phyloP scores from a whole-genome alignment of 345 rosid genomes.

The Microthlaspi erraticum region DNA sequence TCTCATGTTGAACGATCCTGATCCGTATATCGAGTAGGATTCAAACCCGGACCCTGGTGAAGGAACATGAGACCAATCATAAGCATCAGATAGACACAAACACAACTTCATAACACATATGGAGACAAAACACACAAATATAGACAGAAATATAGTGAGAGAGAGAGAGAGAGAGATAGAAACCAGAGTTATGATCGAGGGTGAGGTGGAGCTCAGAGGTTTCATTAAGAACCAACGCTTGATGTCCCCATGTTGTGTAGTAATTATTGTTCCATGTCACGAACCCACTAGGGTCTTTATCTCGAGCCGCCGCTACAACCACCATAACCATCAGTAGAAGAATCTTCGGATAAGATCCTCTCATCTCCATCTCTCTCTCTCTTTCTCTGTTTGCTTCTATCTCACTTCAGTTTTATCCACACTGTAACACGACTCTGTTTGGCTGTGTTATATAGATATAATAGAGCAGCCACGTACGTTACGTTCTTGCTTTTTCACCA shows the following conservation, averaged over 20 bases:
- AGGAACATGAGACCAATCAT: slow-evolving; percentile 26
- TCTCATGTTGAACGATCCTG: slow-evolving; percentile 47
- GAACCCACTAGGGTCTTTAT: slow-evolving; percentile 32
- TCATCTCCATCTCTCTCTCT: slow-evolving; percentile 33
- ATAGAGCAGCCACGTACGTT: slow-evolving; percentile 35
- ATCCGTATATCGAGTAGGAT: slow-evolving; percentile 41
- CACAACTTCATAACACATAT: slow-evolving; percentile 22
- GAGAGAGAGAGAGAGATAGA: slow-evolving; percentile 12
- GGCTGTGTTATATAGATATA: slow-evolving; percentile 32
- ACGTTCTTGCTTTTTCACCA: slow-evolving; percentile 8
- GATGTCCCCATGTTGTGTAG: slow-evolving; percentile 46
- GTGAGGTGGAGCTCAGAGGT: slow-evolving; percentile 47
- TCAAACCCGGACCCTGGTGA: slow-evolving; percentile 44
- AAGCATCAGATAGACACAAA: slow-evolving; percentile 11
- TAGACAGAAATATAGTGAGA: background rate
- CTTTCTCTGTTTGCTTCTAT: slow-evolving; percentile 20
- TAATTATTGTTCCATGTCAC: slow-evolving; percentile 44
- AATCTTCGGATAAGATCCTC: slow-evolving; percentile 22
- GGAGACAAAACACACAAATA: slow-evolving; percentile 20
- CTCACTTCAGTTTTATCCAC: slow-evolving; percentile 27
- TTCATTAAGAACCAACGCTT: slow-evolving; percentile 39
- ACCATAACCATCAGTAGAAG: slow-evolving; percentile 27
- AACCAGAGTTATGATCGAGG: slow-evolving; percentile 46
- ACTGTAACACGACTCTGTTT: slow-evolving; percentile 28
- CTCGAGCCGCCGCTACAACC: slow-evolving; percentile 13